phyloP scores from a whole-genome alignment of 345 rosid species.

The Ceriops decandra region DNA sequence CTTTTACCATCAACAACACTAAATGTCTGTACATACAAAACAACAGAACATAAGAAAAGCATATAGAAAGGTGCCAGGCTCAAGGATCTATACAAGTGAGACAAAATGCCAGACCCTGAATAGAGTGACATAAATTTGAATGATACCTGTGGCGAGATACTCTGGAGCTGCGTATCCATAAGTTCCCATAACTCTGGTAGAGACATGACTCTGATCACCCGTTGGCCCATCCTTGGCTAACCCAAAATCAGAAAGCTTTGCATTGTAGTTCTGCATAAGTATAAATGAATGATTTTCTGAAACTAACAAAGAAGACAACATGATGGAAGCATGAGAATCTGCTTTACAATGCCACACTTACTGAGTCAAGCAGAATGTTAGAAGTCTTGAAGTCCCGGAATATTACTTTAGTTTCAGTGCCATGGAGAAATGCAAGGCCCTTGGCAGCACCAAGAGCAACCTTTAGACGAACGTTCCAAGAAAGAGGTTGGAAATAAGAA shows the following conservation, averaged over 20 bases:
- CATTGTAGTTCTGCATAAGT: slow-evolving; percentile 60
- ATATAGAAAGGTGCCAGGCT: too few relatives aligned
- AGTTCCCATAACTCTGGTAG: slow-evolving; percentile 94
- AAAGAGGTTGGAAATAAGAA: slow-evolving; percentile 74
- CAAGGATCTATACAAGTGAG: too few relatives aligned
- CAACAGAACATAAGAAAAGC: neutral
- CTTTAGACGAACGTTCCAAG: slow-evolving; percentile 74
- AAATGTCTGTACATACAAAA: neutral
- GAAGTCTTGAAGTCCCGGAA: slow-evolving; percentile 95
- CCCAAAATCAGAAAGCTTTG: slow-evolving; percentile 95
- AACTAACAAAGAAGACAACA: slow-evolving; percentile 10
- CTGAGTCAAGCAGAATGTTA: slow-evolving; percentile 83
- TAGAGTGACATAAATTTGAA: neutral
- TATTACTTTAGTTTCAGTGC: slow-evolving; percentile 74
- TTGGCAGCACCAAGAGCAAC: slow-evolving; percentile 92
- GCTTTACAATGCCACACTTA: slow-evolving; percentile 28
- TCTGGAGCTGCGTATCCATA: slow-evolving; percentile 98
- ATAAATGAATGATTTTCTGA: slow-evolving; percentile 6
- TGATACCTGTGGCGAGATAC: slow-evolving; percentile 74
- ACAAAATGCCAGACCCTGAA: too few relatives aligned
- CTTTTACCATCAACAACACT: neutral
- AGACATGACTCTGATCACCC: slow-evolving; percentile 83
- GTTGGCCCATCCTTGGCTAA: slow-evolving; percentile 93
- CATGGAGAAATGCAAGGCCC: slow-evolving; percentile 96
- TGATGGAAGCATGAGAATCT: neutral